These are phyloP conservation scores for Microthlaspi erraticum DNA, from an alignment of 345 rosid genomes.

Conservation along the genomic window DNA sequence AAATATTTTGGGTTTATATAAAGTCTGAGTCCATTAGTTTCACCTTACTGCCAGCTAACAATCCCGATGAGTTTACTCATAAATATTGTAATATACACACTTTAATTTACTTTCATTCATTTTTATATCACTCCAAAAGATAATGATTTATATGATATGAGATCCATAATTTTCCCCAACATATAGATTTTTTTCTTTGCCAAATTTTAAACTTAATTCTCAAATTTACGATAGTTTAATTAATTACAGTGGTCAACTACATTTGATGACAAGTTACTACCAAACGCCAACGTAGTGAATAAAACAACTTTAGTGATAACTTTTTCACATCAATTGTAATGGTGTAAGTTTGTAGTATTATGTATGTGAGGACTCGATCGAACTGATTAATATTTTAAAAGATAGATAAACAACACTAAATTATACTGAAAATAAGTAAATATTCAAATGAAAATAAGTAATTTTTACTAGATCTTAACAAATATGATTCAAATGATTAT, in stretches of 20 bases:
- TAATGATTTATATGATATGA: conserved; percentile 36
- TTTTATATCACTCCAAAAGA: conserved; percentile 22
- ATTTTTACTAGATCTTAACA: background rate
- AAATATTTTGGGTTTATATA: conserved; percentile 30
- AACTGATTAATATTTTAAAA: background rate
- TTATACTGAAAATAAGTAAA: background rate
- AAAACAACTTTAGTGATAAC: background rate
- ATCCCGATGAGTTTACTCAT: conserved; percentile 46
- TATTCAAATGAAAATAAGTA: background rate
- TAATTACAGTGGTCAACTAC: background rate
- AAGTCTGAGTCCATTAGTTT: conserved; percentile 47
- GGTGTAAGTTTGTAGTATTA: background rate
- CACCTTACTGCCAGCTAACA: conserved; percentile 51
- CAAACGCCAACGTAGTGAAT: background rate
- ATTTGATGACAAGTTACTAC: background rate
- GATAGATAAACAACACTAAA: background rate
- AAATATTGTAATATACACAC: conserved; percentile 29
- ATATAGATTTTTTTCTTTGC: conserved; percentile 3
- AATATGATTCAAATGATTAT: no score
- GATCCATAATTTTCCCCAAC: conserved; percentile 34
- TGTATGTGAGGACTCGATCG: background rate
- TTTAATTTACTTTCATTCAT: conserved; percentile 28
- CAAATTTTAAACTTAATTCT: background rate
- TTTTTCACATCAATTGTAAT: background rate
- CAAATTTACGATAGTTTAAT: background rate